Percentiles rank a stretch among this genome's conserved stretches.
These are phyloP conservation scores for Aspergillus sp. DNA, from an alignment of 2,329 filamentous ascomycete genomes.

Conservation along the genomic window DNA sequence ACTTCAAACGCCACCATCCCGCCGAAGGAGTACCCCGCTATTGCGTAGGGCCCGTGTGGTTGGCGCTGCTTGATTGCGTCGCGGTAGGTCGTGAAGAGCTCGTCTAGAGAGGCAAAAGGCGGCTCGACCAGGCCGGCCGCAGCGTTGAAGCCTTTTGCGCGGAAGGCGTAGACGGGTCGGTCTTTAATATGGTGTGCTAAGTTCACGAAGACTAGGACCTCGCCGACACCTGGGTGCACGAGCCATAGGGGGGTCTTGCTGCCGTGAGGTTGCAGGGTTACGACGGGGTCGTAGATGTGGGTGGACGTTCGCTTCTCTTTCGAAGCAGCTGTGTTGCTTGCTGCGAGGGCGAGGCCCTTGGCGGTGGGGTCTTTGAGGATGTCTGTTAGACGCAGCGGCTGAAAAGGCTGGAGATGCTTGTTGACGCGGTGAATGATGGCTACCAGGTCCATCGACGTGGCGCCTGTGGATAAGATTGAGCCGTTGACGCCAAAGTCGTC, in stretches of 20 bases:
- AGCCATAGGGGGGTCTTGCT: slow-evolving; percentile 33
- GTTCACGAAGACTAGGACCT: slow-evolving; percentile 39
- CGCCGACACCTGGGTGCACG: slow-evolving; percentile 40
- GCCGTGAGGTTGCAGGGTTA: slow-evolving; percentile 26
- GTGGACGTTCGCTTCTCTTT: background rate
- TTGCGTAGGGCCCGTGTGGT: slow-evolving; percentile 50
- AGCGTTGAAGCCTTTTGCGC: slow-evolving; percentile 17
- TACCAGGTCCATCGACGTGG: background rate
- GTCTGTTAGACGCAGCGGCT: background rate
- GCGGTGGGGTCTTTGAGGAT: background rate
- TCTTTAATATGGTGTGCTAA: slow-evolving; percentile 20
- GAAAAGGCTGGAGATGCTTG: background rate
- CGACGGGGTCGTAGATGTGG: slow-evolving; percentile 29
- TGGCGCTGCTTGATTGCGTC: slow-evolving; percentile 43
- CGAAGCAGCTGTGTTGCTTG: slow-evolving; percentile 5
- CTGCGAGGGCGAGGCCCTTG: slow-evolving; percentile 40
- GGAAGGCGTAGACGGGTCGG: slow-evolving; percentile 15
- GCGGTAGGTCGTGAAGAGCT: slow-evolving; percentile 44
- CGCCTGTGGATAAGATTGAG: background rate
- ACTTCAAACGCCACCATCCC: slow-evolving; percentile 52
- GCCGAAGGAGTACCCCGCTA: slow-evolving; percentile 54
- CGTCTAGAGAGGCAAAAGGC: background rate
- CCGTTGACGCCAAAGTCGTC: background rate
- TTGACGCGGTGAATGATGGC: slow-evolving; percentile 3
- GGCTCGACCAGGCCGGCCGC: slow-evolving; percentile 36